Evolutionary conservation across 495 filamentous ascomycete species (phyloP), one percentile per base, ranked within the genome.

Genomic region (Talaromyces trachyspermus): DNA sequence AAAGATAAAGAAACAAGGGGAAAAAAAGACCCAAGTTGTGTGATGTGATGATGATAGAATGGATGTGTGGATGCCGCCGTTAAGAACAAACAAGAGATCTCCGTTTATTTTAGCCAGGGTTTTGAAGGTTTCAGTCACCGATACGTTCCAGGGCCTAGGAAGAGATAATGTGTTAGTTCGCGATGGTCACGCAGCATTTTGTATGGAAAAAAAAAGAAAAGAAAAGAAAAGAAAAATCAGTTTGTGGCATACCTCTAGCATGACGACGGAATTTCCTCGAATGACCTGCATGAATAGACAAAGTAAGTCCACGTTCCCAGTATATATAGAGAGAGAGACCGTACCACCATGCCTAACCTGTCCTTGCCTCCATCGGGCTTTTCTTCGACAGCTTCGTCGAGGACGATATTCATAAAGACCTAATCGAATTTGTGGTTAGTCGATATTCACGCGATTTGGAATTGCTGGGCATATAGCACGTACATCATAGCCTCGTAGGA

Each of bases 331-430:
- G 6, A 37, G 33, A 7, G 27, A 12, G 14, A 32, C 35, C 85
- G 46, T 80, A 95, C 94, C 52, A 95, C 86, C 83, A 95, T 96
- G 60, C 92, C 92, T 39, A 96, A 78, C 50, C 81, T 77, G 38
- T 83, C 83, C 70, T 95, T 97, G 75, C 95, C 89, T 37, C 88
- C 89, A 47, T 88, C 89, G 24, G 79, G 77, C 65, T 91, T 95
- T 74, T 96, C 89, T 59, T 97, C 92, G 12, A 95, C 84, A n/a
- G 92, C 91, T 54, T 97, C 92, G 62, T 98, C 94, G 11, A 98
- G 79, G 20, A 97, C 91, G 58, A 98, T 89, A 67, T 98, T 98
- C 58, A 98, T 78, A 75, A 97, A 98, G 44, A 96, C 89, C 92
- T 98, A 62, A 12, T 18, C 2, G 27, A 2, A 32, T 32, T 9